Percentiles rank a stretch among this genome's conserved stretches.
Evolutionary conservation across 2,329 filamentous ascomycete species (phyloP).

Genomic region (Myriosclerotinia curreyana): DNA sequence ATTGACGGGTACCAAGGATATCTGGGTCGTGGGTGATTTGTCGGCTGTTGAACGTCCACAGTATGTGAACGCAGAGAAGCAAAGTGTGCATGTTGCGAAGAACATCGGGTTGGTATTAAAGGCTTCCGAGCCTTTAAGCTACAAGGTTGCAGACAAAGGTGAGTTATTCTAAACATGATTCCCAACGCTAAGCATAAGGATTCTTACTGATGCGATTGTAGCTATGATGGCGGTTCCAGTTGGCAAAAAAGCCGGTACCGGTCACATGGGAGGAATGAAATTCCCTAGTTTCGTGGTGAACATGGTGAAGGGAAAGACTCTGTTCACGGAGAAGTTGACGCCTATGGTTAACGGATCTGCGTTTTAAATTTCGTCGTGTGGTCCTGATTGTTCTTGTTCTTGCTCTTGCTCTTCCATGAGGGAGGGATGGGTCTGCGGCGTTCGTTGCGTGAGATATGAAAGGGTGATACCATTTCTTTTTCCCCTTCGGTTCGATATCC

Average conservation of each 20-base stretch:
- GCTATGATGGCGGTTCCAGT: slow-evolving; percentile 36
- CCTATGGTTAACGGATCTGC: slow-evolving; percentile 30
- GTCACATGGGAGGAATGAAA: slow-evolving; percentile 35
- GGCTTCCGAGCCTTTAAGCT: slow-evolving; percentile 26
- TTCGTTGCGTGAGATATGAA: background rate
- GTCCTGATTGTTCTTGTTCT: background rate
- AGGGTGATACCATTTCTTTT: slow-evolving; percentile 2
- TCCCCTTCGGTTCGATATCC: background rate
- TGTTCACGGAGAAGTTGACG: slow-evolving; percentile 33
- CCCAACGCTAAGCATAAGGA: background rate
- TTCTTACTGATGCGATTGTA: slow-evolving; percentile 20
- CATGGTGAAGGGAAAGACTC: slow-evolving; percentile 31
- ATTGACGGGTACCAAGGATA: slow-evolving; percentile 43
- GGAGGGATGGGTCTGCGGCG: background rate
- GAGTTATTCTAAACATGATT: slow-evolving; percentile 12
- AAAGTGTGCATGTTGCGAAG: slow-evolving; percentile 33
- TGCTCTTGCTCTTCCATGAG: background rate
- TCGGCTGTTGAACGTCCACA: slow-evolving; percentile 32
- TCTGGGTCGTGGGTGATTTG: slow-evolving; percentile 37
- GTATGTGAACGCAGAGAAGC: slow-evolving; percentile 28
- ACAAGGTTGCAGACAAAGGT: slow-evolving; percentile 25
- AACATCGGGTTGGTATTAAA: slow-evolving; percentile 29
- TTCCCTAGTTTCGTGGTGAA: slow-evolving; percentile 34
- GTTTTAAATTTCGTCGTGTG: slow-evolving; percentile 9
- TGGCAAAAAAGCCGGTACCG: slow-evolving; percentile 43